Evolutionary conservation across 1,139 yeast species (phyloP).

Genomic region (Nakaseomyces uthaithaninus): DNA sequence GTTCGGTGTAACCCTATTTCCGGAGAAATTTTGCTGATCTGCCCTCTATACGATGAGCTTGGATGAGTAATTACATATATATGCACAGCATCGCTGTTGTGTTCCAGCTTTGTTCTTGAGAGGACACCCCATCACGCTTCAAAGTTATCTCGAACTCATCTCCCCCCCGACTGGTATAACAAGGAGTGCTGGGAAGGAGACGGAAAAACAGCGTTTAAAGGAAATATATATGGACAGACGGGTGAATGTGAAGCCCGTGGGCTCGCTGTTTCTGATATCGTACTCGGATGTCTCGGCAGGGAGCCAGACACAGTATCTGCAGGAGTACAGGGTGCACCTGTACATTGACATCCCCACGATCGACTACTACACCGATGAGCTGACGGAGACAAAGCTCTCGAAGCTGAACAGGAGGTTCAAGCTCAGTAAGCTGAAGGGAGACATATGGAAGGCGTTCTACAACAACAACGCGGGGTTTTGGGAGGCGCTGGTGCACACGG

Average conservation of each 20-base stretch:
- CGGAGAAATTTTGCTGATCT: too few species aligned
- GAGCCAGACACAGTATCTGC: too few species aligned
- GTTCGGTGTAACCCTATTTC: too few species aligned
- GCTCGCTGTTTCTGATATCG: slow-evolving; percentile 25
- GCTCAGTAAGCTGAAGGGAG: slow-evolving; percentile 23
- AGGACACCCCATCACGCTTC: background rate
- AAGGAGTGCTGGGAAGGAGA: background rate
- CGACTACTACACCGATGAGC: slow-evolving; percentile 31
- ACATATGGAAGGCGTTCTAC: slow-evolving; percentile 23
- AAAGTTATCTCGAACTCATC: too few species aligned
- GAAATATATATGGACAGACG: background rate
- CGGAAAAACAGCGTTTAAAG: background rate
- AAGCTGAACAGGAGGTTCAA: slow-evolving; percentile 28
- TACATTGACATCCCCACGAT: slow-evolving; percentile 32
- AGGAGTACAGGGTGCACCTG: slow-evolving; percentile 21
- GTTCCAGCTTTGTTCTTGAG: background rate
- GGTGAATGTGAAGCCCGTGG: slow-evolving; percentile 25
- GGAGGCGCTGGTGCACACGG: slow-evolving; percentile 8
- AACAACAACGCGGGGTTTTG: slow-evolving; percentile 23
- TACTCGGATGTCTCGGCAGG: slow-evolving; percentile 27
- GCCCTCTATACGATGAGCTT: too few species aligned
- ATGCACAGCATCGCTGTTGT: background rate
- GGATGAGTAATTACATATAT: background rate
- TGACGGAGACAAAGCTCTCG: slow-evolving; percentile 23
- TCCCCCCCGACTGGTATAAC: too few species aligned